Evolutionary conservation across 2,329 filamentous ascomycete species (phyloP).

Genomic region (Xylariomycetidae sp.): DNA sequence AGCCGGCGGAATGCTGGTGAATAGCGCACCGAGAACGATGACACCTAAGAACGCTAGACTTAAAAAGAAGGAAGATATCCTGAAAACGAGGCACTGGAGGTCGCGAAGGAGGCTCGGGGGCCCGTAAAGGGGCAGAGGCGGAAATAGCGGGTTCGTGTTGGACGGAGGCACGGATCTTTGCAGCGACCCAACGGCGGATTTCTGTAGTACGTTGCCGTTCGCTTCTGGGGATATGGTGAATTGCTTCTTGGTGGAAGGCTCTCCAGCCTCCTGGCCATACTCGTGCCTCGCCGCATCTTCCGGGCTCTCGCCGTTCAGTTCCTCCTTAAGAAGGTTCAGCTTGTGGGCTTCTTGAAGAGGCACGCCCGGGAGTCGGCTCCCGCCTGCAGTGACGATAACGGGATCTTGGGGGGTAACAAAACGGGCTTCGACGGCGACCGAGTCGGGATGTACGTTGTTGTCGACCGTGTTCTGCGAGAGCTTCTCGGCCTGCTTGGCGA

Average conservation of each 20-base stretch:
- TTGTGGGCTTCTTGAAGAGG: constrained; percentile 65
- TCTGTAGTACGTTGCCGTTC: constrained; percentile 32
- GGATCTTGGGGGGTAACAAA: constrained; percentile 65
- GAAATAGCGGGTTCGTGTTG: constrained; percentile 75
- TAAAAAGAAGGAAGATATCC: constrained; percentile 64
- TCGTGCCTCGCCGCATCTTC: constrained; percentile 19
- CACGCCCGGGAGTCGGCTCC: constrained; percentile 60
- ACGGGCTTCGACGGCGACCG: constrained; percentile 56
- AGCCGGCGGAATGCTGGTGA: constrained; percentile 56
- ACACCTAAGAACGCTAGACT: constrained; percentile 71
- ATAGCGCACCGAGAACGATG: constrained; percentile 68
- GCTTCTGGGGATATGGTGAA: constrained; percentile 12
- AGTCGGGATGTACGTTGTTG: constrained; percentile 24
- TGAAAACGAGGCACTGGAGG: constrained; percentile 60
- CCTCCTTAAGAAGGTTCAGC: constrained; percentile 57
- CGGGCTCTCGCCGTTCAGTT: constrained; percentile 27
- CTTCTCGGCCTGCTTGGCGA: constrained; percentile 55
- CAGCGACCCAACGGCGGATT: constrained; percentile 41
- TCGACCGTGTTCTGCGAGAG: constrained; percentile 37
- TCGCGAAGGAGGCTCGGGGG: constrained; percentile 61
- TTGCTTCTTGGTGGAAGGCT: constrained; percentile 7
- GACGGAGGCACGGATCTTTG: constrained; percentile 52
- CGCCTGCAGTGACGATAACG: constrained; percentile 62
- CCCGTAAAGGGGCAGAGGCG: constrained; percentile 75
- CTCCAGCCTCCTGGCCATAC: constrained; percentile 22